These are phyloP conservation scores for Mycena galericulata DNA, from an alignment of 768 basidiomycete species.

Conservation along the genomic window DNA sequence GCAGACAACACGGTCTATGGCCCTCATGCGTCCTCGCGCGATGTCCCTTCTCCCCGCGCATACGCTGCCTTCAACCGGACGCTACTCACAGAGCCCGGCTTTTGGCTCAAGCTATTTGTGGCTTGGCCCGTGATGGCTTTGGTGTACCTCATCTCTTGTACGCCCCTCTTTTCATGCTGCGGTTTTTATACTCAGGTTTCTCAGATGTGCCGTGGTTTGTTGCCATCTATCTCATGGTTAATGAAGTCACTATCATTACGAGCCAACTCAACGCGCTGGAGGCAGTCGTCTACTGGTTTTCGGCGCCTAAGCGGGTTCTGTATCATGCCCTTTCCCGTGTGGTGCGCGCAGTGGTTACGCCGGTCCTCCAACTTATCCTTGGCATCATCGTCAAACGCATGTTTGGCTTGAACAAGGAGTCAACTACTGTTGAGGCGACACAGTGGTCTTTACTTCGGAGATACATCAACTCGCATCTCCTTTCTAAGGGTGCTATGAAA, in stretches of 20 bases:
- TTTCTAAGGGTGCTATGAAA: conserved; percentile 51
- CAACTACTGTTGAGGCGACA: conserved; percentile 38
- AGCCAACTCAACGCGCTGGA: conserved; percentile 49
- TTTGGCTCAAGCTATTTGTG: conserved; percentile 49
- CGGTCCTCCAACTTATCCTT: conserved; percentile 52
- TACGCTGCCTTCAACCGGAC: conserved; percentile 57
- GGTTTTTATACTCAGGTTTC: background rate
- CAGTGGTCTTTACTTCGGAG: conserved; percentile 49
- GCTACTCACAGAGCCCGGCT: conserved; percentile 45
- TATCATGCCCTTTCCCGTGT: conserved; percentile 56
- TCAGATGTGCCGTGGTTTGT: conserved; percentile 58
- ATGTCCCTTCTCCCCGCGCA: conserved; percentile 49
- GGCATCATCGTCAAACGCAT: conserved; percentile 56
- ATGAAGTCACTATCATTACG: conserved; percentile 43
- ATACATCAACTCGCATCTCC: conserved; percentile 52
- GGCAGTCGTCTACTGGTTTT: conserved; percentile 58
- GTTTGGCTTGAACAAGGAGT: conserved; percentile 53
- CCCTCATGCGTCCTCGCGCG: conserved; percentile 59
- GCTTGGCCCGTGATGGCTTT: conserved; percentile 54
- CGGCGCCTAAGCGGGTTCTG: conserved; percentile 51
- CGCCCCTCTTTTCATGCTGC: background rate
- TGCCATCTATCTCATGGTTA: conserved; percentile 53
- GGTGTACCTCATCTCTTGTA: conserved; percentile 51
- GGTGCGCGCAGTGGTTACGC: conserved; percentile 50
- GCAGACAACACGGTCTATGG: conserved; percentile 54